A percentile compares a stretch with the other conserved stretches of the same genome.
phyloP scores from a whole-genome alignment of 1,139 yeast genomes.

The Suhomyces panamericanus region DNA sequence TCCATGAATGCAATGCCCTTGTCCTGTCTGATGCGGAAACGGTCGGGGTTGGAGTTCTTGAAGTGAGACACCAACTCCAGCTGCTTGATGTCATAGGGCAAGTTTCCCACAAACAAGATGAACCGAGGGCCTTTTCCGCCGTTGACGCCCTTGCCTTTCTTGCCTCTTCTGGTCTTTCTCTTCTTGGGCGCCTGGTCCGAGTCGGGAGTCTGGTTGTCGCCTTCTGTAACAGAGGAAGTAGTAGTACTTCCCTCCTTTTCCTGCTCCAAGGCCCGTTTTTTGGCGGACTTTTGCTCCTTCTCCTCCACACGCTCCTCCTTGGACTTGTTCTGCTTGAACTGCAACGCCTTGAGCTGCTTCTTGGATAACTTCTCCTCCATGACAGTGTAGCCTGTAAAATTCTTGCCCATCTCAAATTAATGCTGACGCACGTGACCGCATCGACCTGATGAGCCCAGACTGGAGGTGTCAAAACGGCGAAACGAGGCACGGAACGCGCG shows the following conservation, averaged over 20 bases:
- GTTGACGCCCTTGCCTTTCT: constrained; percentile 59
- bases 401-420: not conserved
- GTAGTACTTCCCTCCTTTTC: constrained; percentile 18
- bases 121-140: constrained; percentile 65
- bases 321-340: constrained; percentile 55
- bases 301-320: constrained; percentile 41
- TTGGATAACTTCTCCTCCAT: constrained; percentile 56
- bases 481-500: too few relatives aligned
- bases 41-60: constrained; percentile 68
- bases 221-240: not conserved
- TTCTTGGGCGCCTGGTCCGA: constrained; percentile 53
- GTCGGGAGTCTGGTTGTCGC: constrained; percentile 14
- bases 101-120: constrained; percentile 86
- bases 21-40: constrained; percentile 73
- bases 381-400: not conserved
- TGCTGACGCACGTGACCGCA: not conserved
- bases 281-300: constrained; percentile 20
- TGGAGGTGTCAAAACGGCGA: too few relatives aligned
- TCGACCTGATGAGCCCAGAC: not conserved
- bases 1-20: constrained; percentile 94
- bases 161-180: constrained; percentile 76
- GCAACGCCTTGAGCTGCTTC: constrained; percentile 76
- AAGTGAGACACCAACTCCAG: constrained; percentile 73
- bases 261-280: constrained; percentile 14
- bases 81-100: constrained; percentile 70